Evolutionary conservation across 495 filamentous ascomycete species (phyloP), one percentile per base, ranked within the genome.

Genomic region (Tirmania nivea): DNA sequence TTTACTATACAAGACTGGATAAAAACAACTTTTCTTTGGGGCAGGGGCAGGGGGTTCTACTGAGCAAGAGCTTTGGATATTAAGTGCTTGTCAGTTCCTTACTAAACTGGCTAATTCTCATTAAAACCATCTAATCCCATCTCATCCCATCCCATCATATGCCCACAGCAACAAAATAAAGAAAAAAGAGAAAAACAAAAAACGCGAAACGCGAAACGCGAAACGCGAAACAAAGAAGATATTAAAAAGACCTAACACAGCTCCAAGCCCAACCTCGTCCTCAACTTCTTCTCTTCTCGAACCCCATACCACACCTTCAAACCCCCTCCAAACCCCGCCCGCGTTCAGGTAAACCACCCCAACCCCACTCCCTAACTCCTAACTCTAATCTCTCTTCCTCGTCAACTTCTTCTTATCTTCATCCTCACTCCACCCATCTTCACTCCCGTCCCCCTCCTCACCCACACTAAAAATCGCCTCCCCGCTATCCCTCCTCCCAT

Each of bases 381-480:
- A 47, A 25, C 31, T 52, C 50, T 63, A 57, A 49, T 57, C 53
- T 52, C 57, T 61, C 49, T 54, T 57, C 19, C 61, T 58, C 10
- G 61, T 64, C 57, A 60, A 52, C 51, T 50, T 42, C 45, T 54
- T 61, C 39, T 57, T 64, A 39, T 45, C 39, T 8, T 14, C 12
- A 45, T 56, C 64, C 50, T 62, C 62, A 53, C 53, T 57, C 62
- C 62, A 64, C 34, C 58, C 62, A 54, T 63, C 63, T 34, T 45
- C 39, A 45, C 39, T 45, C 39, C 39, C 39, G 3, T 45, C 39
- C 39, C 17, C 39, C 14, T 56, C 57, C 21, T 59, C 62, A 12
- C 64, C 63, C 34, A 64, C 62, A 50, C 54, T 56, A 39, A 64
- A 64, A 52, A 64, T 64, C n/a, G 62, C 60, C 48, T 64, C 62